Conservation (phyloP, 2,329 filamentous ascomycete genomes). For the Aureobasidium sp. region DNA sequence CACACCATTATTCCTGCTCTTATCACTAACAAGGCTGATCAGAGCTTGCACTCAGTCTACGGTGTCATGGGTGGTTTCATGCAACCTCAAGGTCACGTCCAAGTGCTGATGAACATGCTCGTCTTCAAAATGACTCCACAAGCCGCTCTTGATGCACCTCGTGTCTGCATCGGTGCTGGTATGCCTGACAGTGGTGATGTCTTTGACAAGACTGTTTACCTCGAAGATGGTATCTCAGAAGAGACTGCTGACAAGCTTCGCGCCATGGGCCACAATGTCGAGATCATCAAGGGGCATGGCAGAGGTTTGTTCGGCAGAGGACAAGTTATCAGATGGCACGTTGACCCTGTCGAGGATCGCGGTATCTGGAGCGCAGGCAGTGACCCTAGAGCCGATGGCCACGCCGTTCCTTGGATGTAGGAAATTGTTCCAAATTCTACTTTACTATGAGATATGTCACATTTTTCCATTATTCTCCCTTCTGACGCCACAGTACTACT, state of each 20-base stretch:
- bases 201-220: slow-evolving; percentile 71
- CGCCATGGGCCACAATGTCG: slow-evolving; percentile 76
- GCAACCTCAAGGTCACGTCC: slow-evolving; percentile 97
- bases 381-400: slow-evolving; percentile 87
- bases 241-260: slow-evolving; percentile 73
- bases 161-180: slow-evolving; percentile 86
- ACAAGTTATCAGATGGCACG: slow-evolving; percentile 83
- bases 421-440: not conserved
- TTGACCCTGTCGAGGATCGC: slow-evolving; percentile 70
- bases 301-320: slow-evolving; percentile 84
- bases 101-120: slow-evolving; percentile 91
- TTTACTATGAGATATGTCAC: slow-evolving; percentile 6
- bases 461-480: not conserved
- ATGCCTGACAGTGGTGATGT: slow-evolving; percentile 68
- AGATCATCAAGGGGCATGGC: slow-evolving; percentile 70
- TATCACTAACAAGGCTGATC: slow-evolving; percentile 80
- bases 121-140: slow-evolving; percentile 86
- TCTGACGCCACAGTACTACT: not conserved
- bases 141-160: slow-evolving; percentile 87
- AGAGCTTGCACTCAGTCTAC: slow-evolving; percentile 83
- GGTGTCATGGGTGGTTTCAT: slow-evolving; percentile 99
- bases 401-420: slow-evolving; percentile 57
- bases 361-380: slow-evolving; percentile 90
- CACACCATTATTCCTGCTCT: slow-evolving; percentile 98
- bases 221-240: slow-evolving; percentile 84